Conservation (phyloP, 306 rosid genomes). For the Luffa acutangula region DNA sequence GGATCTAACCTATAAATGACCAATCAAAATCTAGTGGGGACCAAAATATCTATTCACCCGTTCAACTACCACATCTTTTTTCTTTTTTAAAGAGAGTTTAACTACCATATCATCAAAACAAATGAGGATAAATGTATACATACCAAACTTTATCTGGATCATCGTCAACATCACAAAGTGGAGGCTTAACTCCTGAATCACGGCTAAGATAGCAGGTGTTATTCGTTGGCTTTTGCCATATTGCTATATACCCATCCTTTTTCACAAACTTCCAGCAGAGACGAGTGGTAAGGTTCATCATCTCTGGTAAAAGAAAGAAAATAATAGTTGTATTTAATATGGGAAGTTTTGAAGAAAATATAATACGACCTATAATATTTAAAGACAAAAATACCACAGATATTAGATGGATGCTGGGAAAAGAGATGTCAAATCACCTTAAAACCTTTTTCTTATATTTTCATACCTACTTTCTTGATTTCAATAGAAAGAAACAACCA, state of each 20-base stretch:
- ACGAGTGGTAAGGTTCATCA: slow-evolving; percentile 77
- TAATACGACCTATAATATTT: neutral
- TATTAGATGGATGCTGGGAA: neutral
- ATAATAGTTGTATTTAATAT: neutral
- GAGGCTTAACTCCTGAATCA: slow-evolving; percentile 66
- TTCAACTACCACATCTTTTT: neutral
- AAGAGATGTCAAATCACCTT: neutral
- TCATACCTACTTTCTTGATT: neutral
- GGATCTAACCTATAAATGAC: neutral
- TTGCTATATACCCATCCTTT: slow-evolving; percentile 76
- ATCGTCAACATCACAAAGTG: slow-evolving; percentile 58
- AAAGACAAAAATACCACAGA: neutral
- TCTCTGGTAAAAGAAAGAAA: slow-evolving; percentile 42
- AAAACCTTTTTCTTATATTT: neutral
- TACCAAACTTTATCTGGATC: slow-evolving; percentile 92
- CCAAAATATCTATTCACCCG: neutral
- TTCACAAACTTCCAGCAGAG: slow-evolving; percentile 89
- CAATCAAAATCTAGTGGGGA: neutral
- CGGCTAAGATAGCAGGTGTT: slow-evolving; percentile 68
- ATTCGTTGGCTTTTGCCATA: slow-evolving; percentile 73
- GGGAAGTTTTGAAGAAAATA: neutral
- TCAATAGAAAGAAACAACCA: neutral
- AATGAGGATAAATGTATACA: neutral
- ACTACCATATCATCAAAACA: slow-evolving; percentile 7
- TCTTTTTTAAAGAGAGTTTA: too few relatives aligned